Percentiles rank a stretch among this genome's conserved stretches.
phyloP scores from a whole-genome alignment of 305 asterid genomes.

The Solanum aculeatissimum region DNA sequence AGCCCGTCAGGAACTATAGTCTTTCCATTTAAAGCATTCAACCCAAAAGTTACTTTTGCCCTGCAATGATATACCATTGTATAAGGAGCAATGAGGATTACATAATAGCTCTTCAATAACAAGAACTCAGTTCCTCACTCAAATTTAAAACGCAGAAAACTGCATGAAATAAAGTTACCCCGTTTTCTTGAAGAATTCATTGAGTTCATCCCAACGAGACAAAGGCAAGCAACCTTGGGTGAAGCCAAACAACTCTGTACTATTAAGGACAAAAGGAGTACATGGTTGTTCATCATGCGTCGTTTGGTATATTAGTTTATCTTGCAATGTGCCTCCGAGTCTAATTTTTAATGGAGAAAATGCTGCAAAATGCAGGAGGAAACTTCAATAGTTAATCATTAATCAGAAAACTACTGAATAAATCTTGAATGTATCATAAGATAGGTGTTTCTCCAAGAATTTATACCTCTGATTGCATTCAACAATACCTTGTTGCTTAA shows the following conservation, averaged over 20 bases:
- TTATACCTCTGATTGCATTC: slow-evolving; percentile 60
- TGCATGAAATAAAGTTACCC: slow-evolving; percentile 28
- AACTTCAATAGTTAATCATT: background rate
- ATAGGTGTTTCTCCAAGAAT: background rate
- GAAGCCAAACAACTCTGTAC: slow-evolving; percentile 50
- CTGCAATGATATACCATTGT: slow-evolving; percentile 15
- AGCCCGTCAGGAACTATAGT: slow-evolving; percentile 24
- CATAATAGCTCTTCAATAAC: background rate
- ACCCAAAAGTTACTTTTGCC: slow-evolving; percentile 53
- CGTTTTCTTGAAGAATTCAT: slow-evolving; percentile 38
- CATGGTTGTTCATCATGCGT: slow-evolving; percentile 31
- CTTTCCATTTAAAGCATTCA: slow-evolving; percentile 55
- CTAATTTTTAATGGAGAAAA: slow-evolving; percentile 71
- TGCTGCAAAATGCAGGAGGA: slow-evolving; percentile 32
- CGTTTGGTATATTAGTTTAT: slow-evolving; percentile 53
- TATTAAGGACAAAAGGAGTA: slow-evolving; percentile 21
- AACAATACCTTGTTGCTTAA: slow-evolving; percentile 47
- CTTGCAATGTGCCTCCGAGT: slow-evolving; percentile 88
- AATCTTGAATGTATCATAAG: background rate
- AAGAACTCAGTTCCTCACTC: background rate
- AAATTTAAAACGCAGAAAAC: background rate
- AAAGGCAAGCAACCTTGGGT: slow-evolving; percentile 66
- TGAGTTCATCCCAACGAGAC: slow-evolving; percentile 75
- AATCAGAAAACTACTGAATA: background rate
- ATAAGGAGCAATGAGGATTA: background rate